Evolutionary conservation across 2,329 filamentous ascomycete genomes (phyloP).

Genomic region (Ophiostoma ulmi): DNA sequence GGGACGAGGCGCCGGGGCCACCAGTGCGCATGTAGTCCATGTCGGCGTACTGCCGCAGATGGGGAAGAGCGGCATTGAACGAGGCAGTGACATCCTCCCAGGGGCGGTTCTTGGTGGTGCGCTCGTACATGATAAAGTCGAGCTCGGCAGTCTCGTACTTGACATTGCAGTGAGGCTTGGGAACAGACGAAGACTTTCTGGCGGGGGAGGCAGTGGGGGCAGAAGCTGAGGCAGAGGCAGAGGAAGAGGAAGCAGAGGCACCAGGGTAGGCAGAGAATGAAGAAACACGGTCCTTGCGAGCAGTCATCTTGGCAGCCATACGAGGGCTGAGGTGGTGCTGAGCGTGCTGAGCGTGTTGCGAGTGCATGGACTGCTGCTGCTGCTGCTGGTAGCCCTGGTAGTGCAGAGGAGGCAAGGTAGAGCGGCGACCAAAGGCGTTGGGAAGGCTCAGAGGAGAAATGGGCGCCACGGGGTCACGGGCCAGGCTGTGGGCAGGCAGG

Average conservation of each 20-base stretch:
- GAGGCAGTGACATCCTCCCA: conserved; percentile 28
- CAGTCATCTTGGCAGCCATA: conserved; percentile 20
- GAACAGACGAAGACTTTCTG: conserved; percentile 16
- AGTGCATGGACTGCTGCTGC: conserved; percentile 8
- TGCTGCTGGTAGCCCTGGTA: conserved; percentile 17
- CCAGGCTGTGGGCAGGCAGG: conserved; percentile 19
- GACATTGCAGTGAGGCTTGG: conserved; percentile 29
- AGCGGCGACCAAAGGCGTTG: conserved; percentile 3
- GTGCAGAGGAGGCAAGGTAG: conserved; percentile 15
- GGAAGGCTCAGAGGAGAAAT: conserved; percentile 21
- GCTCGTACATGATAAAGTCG: conserved; percentile 31
- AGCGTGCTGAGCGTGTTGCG: not conserved
- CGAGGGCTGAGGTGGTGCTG: conserved; percentile 15
- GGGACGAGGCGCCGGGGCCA: not conserved
- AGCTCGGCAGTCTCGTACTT: conserved; percentile 30
- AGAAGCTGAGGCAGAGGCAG: conserved; percentile 10
- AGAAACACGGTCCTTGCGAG: conserved; percentile 7
- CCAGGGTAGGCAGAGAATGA: not conserved
- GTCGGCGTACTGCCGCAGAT: conserved; percentile 28
- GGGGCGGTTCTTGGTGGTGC: conserved; percentile 28
- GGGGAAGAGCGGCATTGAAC: conserved; percentile 28
- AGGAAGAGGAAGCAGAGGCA: not conserved
- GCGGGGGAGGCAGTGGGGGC: not conserved
- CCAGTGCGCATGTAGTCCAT: conserved; percentile 21
- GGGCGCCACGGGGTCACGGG: conserved; percentile 23